Conservation (phyloP, 208 protist genomes). For the Angomonas deanei region DNA sequence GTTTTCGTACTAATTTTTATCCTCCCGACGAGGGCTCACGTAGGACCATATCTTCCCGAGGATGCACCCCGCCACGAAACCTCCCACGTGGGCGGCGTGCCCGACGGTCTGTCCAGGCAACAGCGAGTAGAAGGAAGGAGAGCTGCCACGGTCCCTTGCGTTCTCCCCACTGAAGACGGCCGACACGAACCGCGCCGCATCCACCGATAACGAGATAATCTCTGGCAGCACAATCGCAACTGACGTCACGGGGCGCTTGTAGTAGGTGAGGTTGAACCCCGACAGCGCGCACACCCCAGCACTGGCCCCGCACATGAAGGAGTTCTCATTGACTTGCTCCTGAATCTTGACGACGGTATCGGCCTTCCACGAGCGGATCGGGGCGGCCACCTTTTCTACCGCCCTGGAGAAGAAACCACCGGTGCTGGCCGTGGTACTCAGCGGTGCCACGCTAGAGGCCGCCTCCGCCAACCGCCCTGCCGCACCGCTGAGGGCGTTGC, state of each 20-base stretch:
- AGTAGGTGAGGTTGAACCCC: slow-evolving; percentile 53
- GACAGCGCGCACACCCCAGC: slow-evolving; percentile 43
- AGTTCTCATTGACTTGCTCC: slow-evolving; percentile 21
- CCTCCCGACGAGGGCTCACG: slow-evolving; percentile 3
- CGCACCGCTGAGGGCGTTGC: background rate
- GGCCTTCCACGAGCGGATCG: slow-evolving; percentile 15
- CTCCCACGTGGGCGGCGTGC: slow-evolving; percentile 59
- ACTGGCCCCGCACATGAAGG: slow-evolving; percentile 59
- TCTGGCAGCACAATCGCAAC: slow-evolving; percentile 30
- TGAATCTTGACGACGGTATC: slow-evolving; percentile 18
- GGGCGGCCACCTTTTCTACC: background rate
- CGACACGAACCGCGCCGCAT: slow-evolving; percentile 1
- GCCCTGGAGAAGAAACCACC: slow-evolving; percentile 1
- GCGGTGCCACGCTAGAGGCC: background rate
- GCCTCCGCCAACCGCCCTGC: background rate
- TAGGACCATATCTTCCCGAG: slow-evolving; percentile 35
- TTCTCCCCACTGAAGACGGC: background rate
- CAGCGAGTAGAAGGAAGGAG: slow-evolving; percentile 10
- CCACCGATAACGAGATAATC: slow-evolving; percentile 13
- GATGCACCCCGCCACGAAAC: slow-evolving; percentile 35
- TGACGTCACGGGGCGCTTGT: slow-evolving; percentile 23
- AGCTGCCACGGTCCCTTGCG: background rate
- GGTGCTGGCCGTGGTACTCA: background rate
- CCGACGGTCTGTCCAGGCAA: slow-evolving; percentile 39
- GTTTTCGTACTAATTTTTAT: background rate